These are phyloP conservation scores for Vinca major DNA, from an alignment of 305 asterid species.

Conservation along the genomic window DNA sequence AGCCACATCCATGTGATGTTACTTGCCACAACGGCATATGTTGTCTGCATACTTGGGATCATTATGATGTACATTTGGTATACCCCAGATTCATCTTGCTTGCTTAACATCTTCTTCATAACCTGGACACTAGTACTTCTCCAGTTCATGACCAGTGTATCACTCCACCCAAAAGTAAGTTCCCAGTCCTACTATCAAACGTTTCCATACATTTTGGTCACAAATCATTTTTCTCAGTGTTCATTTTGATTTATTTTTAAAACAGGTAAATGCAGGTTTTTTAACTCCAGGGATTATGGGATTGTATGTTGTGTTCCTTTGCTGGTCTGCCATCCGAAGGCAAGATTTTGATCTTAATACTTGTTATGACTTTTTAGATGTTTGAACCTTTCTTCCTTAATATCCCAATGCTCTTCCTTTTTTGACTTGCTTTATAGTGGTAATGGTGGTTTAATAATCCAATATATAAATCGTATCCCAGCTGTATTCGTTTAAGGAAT, in stretches of 20 bases:
- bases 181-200: background rate
- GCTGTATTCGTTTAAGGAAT: background rate
- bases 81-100: constrained; percentile 38
- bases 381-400: background rate
- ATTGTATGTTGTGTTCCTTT: constrained; percentile 41
- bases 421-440: background rate
- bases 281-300: constrained; percentile 49
- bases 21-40: constrained; percentile 34
- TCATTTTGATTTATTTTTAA: background rate
- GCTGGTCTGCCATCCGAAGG: constrained; percentile 59
- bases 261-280: constrained; percentile 38
- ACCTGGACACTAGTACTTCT: constrained; percentile 47
- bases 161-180: constrained; percentile 44
- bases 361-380: background rate
- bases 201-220: constrained; percentile 4
- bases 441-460: background rate
- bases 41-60: constrained; percentile 40
- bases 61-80: constrained; percentile 53
- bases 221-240: background rate
- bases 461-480: background rate
- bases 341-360: background rate
- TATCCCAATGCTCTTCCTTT: background rate
- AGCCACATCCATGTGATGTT: constrained; percentile 44
- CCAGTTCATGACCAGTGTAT: constrained; percentile 46
- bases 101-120: constrained; percentile 43